A percentile compares a stretch with the other conserved stretches of the same genome.
Evolutionary conservation across 108 stramenopile species (phyloP).

Genomic region (Cyclotella sp.): DNA sequence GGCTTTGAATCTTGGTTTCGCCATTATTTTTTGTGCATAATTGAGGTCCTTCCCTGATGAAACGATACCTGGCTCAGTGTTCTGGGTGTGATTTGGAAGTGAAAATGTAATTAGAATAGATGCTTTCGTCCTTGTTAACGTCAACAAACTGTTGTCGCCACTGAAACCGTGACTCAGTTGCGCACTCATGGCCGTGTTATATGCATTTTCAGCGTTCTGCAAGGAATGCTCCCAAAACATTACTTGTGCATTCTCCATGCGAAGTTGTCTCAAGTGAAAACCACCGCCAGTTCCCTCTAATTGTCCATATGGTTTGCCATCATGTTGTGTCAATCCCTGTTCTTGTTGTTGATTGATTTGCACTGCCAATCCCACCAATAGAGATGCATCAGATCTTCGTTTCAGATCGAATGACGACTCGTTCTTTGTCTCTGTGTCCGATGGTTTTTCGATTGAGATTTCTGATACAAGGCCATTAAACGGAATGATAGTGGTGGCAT

Average conservation of each 20-base stretch:
- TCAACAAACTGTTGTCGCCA: background rate
- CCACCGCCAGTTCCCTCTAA: slow-evolving; percentile 3
- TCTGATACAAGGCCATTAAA: no score
- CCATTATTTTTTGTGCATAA: background rate
- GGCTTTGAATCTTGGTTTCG: slow-evolving; percentile 6
- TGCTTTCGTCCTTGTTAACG: slow-evolving; percentile 19
- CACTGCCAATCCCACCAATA: slow-evolving; percentile 41
- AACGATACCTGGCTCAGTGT: background rate
- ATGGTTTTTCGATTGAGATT: no score
- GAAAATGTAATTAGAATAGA: slow-evolving; percentile 60
- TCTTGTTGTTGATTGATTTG: slow-evolving; percentile 27
- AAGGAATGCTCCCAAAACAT: slow-evolving; percentile 8
- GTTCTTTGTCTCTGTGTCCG: no score
- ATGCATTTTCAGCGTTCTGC: background rate
- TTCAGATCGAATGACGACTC: background rate
- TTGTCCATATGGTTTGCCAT: background rate
- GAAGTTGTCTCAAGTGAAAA: slow-evolving; percentile 42
- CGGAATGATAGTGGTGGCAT: no score
- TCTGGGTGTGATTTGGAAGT: slow-evolving; percentile 30
- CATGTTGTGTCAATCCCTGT: no score
- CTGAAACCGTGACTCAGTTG: background rate
- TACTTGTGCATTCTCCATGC: slow-evolving; percentile 39
- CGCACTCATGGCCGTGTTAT: background rate
- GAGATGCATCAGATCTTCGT: slow-evolving; percentile 40
- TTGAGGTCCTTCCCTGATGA: background rate